Conservation (phyloP, 2,329 filamentous ascomycete species). For the Aspergillus flavus region DNA sequence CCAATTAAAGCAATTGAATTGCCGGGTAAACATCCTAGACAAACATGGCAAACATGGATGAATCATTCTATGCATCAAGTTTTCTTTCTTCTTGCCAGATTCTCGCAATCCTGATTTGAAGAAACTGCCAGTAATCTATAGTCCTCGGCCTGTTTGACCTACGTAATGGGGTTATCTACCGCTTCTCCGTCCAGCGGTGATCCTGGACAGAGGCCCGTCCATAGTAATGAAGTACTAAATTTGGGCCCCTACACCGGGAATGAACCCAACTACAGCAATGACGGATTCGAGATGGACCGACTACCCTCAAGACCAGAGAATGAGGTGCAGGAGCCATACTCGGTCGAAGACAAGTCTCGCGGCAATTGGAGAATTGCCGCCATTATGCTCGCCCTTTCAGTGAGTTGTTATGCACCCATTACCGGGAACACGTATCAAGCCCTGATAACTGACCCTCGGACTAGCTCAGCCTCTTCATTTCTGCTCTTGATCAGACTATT, state of each 20-base stretch:
- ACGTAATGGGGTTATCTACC: neutral
- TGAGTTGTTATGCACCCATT: conserved; percentile 7
- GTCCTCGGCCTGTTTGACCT: no score
- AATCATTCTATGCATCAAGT: neutral
- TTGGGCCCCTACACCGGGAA: neutral
- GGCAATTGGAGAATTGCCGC: conserved; percentile 21
- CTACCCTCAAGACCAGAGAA: neutral
- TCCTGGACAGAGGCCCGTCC: neutral
- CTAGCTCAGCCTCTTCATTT: conserved; percentile 24
- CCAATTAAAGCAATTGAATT: neutral
- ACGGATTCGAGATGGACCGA: neutral
- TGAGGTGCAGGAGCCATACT: neutral
- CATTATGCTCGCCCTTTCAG: conserved; percentile 23
- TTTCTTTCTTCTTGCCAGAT: neutral
- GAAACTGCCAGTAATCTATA: neutral
- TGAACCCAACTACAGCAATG: neutral
- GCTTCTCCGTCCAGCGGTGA: neutral
- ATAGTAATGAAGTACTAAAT: neutral
- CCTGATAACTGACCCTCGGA: neutral
- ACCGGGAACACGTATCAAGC: neutral
- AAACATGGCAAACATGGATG: conserved; percentile 9
- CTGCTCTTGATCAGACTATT: conserved; percentile 54
- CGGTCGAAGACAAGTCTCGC: conserved; percentile 1
- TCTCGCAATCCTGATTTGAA: neutral
- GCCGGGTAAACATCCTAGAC: neutral